Evolutionary conservation across 768 basidiomycete species (phyloP), one percentile per base, ranked within the genome.

Genomic region (Auriscalpium vulgare): DNA sequence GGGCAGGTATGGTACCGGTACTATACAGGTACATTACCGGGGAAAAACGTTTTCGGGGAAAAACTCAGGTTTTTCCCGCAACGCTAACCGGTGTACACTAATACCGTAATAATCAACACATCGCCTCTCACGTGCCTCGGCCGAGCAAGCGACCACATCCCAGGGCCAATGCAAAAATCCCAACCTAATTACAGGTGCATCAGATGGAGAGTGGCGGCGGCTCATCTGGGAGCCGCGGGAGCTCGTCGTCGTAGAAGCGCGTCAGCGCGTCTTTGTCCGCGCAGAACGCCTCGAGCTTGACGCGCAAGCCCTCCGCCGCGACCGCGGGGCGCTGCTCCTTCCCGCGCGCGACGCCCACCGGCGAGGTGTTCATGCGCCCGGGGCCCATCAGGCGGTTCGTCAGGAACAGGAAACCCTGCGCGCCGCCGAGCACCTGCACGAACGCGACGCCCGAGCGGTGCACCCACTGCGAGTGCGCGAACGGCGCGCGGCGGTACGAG

Each of bases 381-480:
- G 84, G 78, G 3, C 80, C 84, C 77, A 91, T 87, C 56, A 95
- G 73, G 21, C 93, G 76, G 67, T 97, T 97, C 53, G 89, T 94
- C 62, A 93, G 75, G 76, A 95, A 95, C 56, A 92, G 70, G 69
- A 93, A 95, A 0, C 94, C 93, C 53, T 86, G 76, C 4, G 77
- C 68, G 1, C 85, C 90, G 2, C 87, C 90, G 5, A 94, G 65
- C 56, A 95, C 86, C 67, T 97, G 93, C 9, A 93, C 84, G 65
- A 97, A 92, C 9, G 91, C 93, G 21, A 88, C 82, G 1, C 97
- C 97, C 5, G 87, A 82, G 50, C 85, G 83, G 65, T 97, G 95
- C 35, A 97, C 88, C 67, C 91, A 97, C 67, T 98, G 95, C 17
- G 92, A 89, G 70, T 92, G 81, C 59, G 79, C 77, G 74, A 84